Percentiles rank a stretch among this genome's conserved stretches.
phyloP scores from a whole-genome alignment of 2,329 filamentous ascomycete species.

The Aspergillus pseudonomiae region DNA sequence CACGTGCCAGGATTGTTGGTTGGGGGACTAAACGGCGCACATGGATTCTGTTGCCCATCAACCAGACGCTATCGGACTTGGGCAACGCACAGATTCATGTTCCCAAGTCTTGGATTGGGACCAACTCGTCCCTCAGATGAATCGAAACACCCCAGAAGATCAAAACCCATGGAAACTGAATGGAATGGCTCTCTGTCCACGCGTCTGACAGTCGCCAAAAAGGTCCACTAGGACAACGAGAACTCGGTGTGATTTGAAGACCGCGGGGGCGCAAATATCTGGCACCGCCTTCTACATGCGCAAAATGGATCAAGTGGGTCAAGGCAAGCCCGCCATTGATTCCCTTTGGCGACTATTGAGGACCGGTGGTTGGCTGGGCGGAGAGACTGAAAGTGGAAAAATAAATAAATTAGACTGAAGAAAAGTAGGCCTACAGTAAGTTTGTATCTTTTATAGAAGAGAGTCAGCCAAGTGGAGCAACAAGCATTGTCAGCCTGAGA shows the following conservation, averaged over 20 bases:
- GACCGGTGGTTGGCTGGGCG: not conserved
- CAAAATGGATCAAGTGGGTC: conserved; percentile 1
- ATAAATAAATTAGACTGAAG: not conserved
- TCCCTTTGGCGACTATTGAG: not conserved
- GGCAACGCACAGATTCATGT: too few species aligned
- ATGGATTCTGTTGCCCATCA: too few species aligned
- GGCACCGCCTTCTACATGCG: not conserved
- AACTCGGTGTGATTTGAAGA: not conserved
- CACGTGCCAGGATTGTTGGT: too few species aligned
- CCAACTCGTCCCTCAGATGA: too few species aligned
- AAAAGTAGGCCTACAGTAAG: not conserved
- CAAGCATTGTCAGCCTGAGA: too few species aligned
- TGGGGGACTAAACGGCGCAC: too few species aligned
- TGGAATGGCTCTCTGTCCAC: not conserved
- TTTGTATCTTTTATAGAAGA: not conserved
- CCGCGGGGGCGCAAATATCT: not conserved
- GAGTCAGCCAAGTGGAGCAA: not conserved
- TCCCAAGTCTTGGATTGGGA: too few species aligned
- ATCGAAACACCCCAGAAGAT: too few species aligned
- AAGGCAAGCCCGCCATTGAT: not conserved
- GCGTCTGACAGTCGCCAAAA: not conserved
- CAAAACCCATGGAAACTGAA: too few species aligned
- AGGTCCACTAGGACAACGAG: not conserved
- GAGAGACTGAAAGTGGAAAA: not conserved
- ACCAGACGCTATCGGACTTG: too few species aligned